Evolutionary conservation across 1,284 basidiomycete genomes (phyloP), one percentile per base, ranked within the genome.

Genomic region (Cryptococcus deneoformans): DNA sequence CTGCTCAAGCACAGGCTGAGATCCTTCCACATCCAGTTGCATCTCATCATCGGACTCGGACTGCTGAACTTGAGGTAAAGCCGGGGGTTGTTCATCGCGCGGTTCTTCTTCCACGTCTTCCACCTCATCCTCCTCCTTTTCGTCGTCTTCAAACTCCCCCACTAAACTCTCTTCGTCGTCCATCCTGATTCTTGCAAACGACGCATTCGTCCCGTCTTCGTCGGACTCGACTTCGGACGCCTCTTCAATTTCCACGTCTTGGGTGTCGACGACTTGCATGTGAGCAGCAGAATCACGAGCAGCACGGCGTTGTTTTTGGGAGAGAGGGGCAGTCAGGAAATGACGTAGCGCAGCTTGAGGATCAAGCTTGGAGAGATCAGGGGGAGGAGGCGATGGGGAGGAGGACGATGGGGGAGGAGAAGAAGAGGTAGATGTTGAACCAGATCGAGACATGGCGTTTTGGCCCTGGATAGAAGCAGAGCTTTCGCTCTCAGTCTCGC

Each of bases 151-250:
- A 51, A 71, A 68, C 43, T 72, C 70, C 20, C 69, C 72, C 14
- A 75, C 69, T 5, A 69, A 70, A 46, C 65, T 68, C 24, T 71
- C 71, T 0, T 67, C 68, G 6, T 61, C 68, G 10, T 56, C 46
- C 40, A 58, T 38, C 11, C 24, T 44, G 10, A 51, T 51, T 5
- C 34, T 39, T 37, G 44, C 49, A 24, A 56, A 52, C 8, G 58
- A 45, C n/a, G 52, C 14, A 16, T 46, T 38, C 6, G 56, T 56
- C 2, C n/a, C 53, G 39, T 58, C 55, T 11, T 53, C 50, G 5
- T 49, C 53, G 11, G 55, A 57, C 34, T 66, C 64, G 8, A 54
- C 46, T 1, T 64, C 62, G 1, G 58, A 57, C 4, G 61, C 62
- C 7, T 62, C 60, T 24, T 53, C 46, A 37, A 39, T 46, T 8